phyloP scores from a whole-genome alignment of 169 alveolate species.

The Plasmodium billcollinsi region DNA sequence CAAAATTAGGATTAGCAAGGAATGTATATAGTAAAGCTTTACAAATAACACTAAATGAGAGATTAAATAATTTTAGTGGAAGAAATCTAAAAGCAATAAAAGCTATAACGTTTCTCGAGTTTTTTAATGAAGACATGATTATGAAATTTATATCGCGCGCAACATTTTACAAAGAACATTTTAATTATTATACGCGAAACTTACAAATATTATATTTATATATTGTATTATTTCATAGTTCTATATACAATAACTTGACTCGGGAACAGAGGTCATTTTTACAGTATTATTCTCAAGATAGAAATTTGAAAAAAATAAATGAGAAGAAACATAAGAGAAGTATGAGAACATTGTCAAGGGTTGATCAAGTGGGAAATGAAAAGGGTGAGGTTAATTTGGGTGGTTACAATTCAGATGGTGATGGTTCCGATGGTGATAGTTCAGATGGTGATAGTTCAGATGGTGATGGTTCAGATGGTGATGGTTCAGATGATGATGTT shows the following conservation, averaged over 20 bases:
- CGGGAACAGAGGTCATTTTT: slow-evolving; percentile 42
- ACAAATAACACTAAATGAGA: slow-evolving; percentile 77
- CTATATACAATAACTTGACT: slow-evolving; percentile 29
- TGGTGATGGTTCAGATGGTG: neutral
- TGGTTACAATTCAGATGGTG: slow-evolving; percentile 1
- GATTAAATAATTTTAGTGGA: slow-evolving; percentile 79
- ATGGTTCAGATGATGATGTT: neutral
- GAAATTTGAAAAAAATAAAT: slow-evolving; percentile 45
- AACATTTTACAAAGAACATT: slow-evolving; percentile 79
- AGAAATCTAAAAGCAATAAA: slow-evolving; percentile 21
- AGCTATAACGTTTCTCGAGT: slow-evolving; percentile 79
- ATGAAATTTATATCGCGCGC: slow-evolving; percentile 77
- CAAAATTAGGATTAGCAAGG: slow-evolving; percentile 82
- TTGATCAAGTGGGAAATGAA: neutral
- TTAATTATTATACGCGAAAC: slow-evolving; percentile 81
- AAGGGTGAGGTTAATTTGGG: neutral
- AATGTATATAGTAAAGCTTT: slow-evolving; percentile 80
- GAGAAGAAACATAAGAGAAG: neutral
- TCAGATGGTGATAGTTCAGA: neutral
- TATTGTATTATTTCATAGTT: slow-evolving; percentile 29
- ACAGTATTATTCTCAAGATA: slow-evolving; percentile 33
- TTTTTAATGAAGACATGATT: slow-evolving; percentile 84
- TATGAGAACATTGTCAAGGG: neutral
- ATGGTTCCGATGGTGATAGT: neutral
- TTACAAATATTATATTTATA: slow-evolving; percentile 81